These are phyloP conservation scores for Suillus variegatus DNA, from an alignment of 768 basidiomycete species.

Conservation along the genomic window DNA sequence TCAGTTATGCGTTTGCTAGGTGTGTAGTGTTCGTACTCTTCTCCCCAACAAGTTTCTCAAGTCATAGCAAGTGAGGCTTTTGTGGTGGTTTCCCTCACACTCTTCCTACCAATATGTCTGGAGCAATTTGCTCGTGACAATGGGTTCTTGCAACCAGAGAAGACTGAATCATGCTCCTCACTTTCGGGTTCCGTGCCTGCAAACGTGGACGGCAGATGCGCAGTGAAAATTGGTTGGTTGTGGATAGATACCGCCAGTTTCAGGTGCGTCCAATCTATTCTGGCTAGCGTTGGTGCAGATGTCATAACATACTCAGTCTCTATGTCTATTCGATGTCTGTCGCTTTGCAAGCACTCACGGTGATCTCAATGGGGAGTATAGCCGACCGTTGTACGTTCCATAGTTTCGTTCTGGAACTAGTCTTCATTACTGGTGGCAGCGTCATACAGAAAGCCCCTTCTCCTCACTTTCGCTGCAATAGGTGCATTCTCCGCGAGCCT, in stretches of 20 bases:
- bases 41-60: background rate
- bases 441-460: conserved; percentile 72
- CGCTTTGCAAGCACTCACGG: conserved; percentile 86
- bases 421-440: conserved; percentile 37
- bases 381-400: conserved; percentile 80
- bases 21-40: conserved; percentile 18
- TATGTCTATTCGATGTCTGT: conserved; percentile 90
- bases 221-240: conserved; percentile 76
- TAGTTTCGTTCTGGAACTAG: background rate
- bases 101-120: conserved; percentile 81
- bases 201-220: conserved; percentile 58
- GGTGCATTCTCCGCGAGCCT: conserved; percentile 69
- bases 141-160: conserved; percentile 75
- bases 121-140: conserved; percentile 92
- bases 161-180: conserved; percentile 54
- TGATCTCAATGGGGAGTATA: conserved; percentile 91
- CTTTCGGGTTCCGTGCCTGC: conserved; percentile 14
- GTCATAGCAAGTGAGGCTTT: conserved; percentile 66
- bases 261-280: conserved; percentile 49
- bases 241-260: conserved; percentile 95
- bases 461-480: conserved; percentile 70
- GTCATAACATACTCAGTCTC: conserved; percentile 48
- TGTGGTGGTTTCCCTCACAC: conserved; percentile 75
- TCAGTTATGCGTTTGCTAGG: conserved; percentile 87
- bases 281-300: background rate